These are phyloP conservation scores for Fusarium nisikadoi DNA, from an alignment of 2,329 filamentous ascomycete species.

Conservation along the genomic window DNA sequence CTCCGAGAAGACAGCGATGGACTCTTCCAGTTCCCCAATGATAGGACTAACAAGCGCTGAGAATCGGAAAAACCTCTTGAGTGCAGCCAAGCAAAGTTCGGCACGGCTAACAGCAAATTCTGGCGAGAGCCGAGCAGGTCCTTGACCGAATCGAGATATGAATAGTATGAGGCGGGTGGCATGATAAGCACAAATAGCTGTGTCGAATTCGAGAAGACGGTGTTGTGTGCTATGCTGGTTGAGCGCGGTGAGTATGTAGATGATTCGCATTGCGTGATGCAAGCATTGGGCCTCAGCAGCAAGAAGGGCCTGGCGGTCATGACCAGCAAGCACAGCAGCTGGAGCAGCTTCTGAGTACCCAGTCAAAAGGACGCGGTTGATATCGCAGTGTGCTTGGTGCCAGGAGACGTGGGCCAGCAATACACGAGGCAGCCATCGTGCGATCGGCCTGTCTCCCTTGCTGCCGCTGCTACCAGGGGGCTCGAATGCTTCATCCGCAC, in stretches of 20 bases:
- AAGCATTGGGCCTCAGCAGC: not conserved
- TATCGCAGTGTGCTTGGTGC: not conserved
- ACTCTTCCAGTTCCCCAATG: not conserved
- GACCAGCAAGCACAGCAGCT: not conserved
- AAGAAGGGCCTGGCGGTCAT: not conserved
- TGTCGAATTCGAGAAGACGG: not conserved
- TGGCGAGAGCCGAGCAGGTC: not conserved
- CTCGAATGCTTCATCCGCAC: not conserved
- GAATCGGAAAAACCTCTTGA: not conserved
- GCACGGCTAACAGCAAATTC: not conserved
- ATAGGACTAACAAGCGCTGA: not conserved
- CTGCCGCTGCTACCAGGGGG: not conserved
- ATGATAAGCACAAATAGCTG: not conserved
- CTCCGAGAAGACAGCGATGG: not conserved
- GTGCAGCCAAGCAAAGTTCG: not conserved
- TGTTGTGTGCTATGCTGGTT: not conserved
- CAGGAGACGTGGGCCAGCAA: not conserved
- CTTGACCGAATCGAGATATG: not conserved
- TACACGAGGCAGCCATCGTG: not conserved
- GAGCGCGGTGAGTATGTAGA: not conserved
- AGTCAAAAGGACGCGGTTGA: not conserved
- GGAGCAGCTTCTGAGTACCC: not conserved
- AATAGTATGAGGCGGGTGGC: not conserved
- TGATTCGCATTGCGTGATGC: not conserved
- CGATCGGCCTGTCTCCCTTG: not conserved